A percentile compares a stretch with the other conserved stretches of the same genome.
These are phyloP conservation scores for Phytopythium boreale DNA, from an alignment of 352 stramenopile species.

Conservation along the genomic window DNA sequence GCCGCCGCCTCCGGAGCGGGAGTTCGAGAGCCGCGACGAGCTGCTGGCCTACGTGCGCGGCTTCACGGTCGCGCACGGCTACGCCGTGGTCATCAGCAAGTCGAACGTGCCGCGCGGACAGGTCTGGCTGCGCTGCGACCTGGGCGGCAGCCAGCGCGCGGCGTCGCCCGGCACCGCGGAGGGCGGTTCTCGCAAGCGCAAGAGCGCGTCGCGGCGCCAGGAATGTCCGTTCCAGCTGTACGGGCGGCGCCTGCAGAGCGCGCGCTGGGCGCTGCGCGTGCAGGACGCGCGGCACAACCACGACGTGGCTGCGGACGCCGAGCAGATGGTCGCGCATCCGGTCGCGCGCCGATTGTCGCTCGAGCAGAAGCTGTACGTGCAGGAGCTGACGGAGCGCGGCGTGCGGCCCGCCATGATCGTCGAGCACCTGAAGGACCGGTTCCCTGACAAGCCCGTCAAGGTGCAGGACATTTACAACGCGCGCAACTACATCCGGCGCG, in stretches of 20 bases:
- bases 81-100: slow-evolving; percentile 42
- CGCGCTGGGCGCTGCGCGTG: slow-evolving; percentile 29
- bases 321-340: slow-evolving; percentile 29
- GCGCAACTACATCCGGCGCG: slow-evolving; percentile 39
- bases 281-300: slow-evolving; percentile 38
- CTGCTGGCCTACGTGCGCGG: slow-evolving; percentile 35
- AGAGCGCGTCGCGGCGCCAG: slow-evolving; percentile 22
- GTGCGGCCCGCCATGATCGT: slow-evolving; percentile 32
- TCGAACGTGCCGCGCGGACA: slow-evolving; percentile 45
- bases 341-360: slow-evolving; percentile 27
- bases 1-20: slow-evolving; percentile 9
- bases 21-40: slow-evolving; percentile 33
- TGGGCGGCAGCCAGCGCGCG: slow-evolving; percentile 24
- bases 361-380: slow-evolving; percentile 37
- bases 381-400: slow-evolving; percentile 30
- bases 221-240: slow-evolving; percentile 49
- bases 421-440: slow-evolving; percentile 29
- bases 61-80: slow-evolving; percentile 37
- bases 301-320: slow-evolving; percentile 12
- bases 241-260: slow-evolving; percentile 22
- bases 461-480: slow-evolving; percentile 56
- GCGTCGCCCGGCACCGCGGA: neutral
- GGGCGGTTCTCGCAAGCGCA: slow-evolving; percentile 27
- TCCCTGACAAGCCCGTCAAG: slow-evolving; percentile 42
- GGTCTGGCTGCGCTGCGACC: slow-evolving; percentile 44